Base-by-base conservation (phyloP, 257 asterid genomes). In the Nicotiana sylvestris region DNA sequence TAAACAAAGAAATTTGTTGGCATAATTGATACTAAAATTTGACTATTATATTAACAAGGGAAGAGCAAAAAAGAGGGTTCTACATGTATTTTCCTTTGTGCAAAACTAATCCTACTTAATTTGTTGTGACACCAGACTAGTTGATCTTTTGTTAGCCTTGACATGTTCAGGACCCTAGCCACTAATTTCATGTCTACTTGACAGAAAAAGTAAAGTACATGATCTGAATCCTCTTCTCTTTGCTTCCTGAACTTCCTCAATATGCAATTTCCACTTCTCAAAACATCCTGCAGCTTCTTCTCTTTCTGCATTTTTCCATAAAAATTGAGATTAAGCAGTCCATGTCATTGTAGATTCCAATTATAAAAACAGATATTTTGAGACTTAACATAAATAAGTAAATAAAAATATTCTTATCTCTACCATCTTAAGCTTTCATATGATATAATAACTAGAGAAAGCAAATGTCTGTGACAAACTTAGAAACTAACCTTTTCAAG, bases 171-270 rank as follows among this genome's bases (percentile, higher is more conserved):
- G 12, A 94, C 98, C 74, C 98, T 89, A 70, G 88, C 82, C 37
- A 96, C 98, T 85, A 96, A 87, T 68, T 89, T 94, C 98, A 92
- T 86, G 66, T 94, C 97, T 68, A 93, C 97, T 83, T 94, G 98
- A 2, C 96, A 88, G 86, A 94, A 95, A 66, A 93, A 94, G 82
- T 84, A 87, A 1, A 94, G 93, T 61, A 89, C 97, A 84, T 90
- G 97, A 84, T 93, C 95, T 25, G 91, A 79, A 78, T 91, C 96
- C 3, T 90, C 91, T 39, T 85, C 94, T 77, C 88, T 85, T 80
- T 85, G 46, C 66, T 85, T 79, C 79, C 89, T 83, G 37, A 95
- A 86, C 85, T 85, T 92, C 89, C 91, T 87, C 70, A 96, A 12
- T 3, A 96, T 90, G 89, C 98, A 92, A 58, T 89, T 93, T 66